phyloP scores from a whole-genome alignment of 176 grass and related monocot genomes.

The Pharus latifolius region DNA sequence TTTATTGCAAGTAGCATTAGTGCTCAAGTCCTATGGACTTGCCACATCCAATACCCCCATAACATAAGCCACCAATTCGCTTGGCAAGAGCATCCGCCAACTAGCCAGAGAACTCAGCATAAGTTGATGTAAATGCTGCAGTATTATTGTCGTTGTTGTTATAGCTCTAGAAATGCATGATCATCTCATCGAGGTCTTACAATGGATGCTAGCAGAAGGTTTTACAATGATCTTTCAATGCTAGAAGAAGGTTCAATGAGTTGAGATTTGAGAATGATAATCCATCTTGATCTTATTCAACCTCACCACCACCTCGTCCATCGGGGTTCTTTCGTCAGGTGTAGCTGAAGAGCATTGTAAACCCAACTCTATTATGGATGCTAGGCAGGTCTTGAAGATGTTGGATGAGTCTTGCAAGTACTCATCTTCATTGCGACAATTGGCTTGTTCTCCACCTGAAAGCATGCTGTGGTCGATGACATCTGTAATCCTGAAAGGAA shows the following conservation, averaged over 20 bases:
- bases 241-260: too few species aligned
- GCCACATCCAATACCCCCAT: background rate
- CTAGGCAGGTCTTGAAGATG: background rate
- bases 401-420: background rate
- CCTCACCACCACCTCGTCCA: slow-evolving; percentile 10
- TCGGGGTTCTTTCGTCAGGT: slow-evolving; percentile 5
- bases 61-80: background rate
- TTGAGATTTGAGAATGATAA: background rate
- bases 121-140: background rate
- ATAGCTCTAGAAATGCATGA: background rate
- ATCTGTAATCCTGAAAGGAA: background rate
- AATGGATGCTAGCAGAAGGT: too few species aligned
- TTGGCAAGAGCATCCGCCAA: background rate
- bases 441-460: background rate
- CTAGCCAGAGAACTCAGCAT: background rate
- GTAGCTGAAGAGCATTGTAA: background rate
- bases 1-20: background rate
- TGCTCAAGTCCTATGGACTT: background rate
- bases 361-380: background rate
- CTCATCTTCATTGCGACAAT: background rate
- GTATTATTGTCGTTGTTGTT: background rate
- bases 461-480: background rate
- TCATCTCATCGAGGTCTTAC: too few species aligned
- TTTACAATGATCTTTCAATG: too few species aligned
- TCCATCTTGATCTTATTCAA: slow-evolving; percentile 11